Evolutionary conservation across 139 green algal species (phyloP).

Genomic region (Diplosphaera chodatii): DNA sequence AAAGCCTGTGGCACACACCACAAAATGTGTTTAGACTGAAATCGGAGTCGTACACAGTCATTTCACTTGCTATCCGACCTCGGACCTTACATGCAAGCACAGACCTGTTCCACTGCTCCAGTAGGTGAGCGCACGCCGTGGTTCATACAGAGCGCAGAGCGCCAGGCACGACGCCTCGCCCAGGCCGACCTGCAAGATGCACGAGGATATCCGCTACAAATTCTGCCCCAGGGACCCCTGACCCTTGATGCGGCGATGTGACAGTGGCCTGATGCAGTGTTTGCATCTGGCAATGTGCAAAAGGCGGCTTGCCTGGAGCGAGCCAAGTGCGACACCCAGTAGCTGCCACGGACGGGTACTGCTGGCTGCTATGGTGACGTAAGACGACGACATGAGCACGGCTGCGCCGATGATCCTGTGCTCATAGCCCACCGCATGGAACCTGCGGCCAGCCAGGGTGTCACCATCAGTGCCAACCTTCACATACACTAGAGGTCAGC

Average conservation of each 20-base stretch:
- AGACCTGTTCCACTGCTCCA: constrained; percentile 43
- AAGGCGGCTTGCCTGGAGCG: constrained; percentile 19
- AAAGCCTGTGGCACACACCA: constrained; percentile 21
- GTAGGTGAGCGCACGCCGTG: constrained; percentile 18
- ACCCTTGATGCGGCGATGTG: too few species aligned
- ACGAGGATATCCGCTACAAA: too few species aligned
- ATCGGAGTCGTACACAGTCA: too few species aligned
- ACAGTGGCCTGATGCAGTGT: too few species aligned
- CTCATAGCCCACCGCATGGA: constrained; percentile 38
- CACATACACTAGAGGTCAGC: too few species aligned
- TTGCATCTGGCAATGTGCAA: too few species aligned
- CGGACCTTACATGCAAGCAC: too few species aligned
- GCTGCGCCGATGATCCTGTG: constrained; percentile 24
- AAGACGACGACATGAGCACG: constrained; percentile 38
- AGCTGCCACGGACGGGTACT: constrained; percentile 28
- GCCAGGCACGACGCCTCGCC: constrained; percentile 52
- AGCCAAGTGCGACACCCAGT: constrained; percentile 41
- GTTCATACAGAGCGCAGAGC: constrained; percentile 34
- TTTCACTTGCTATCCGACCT: too few species aligned
- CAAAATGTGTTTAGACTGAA: too few species aligned
- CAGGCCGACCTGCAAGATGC: constrained; percentile 44
- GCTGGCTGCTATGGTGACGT: constrained; percentile 32
- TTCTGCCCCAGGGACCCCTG: too few species aligned
- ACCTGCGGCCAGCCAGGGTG: too few species aligned
- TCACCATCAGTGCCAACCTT: constrained; percentile 1